phyloP scores from a whole-genome alignment of 2,329 filamentous ascomycete species.

The Aspergillus eucalypticola region DNA sequence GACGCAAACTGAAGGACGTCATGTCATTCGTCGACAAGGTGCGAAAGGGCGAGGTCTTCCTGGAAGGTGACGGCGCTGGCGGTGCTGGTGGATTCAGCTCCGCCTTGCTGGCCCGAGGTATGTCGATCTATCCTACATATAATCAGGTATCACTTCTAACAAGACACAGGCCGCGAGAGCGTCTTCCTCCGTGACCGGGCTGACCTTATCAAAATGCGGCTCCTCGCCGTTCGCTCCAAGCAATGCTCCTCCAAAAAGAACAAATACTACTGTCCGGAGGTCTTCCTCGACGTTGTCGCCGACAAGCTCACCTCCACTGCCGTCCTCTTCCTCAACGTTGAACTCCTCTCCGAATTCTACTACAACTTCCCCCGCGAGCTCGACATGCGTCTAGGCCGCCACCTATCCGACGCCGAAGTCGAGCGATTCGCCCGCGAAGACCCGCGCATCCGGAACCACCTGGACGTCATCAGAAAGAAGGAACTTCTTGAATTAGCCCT shows the following conservation, averaged over 20 bases:
- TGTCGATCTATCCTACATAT: constrained; percentile 24
- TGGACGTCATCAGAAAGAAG: constrained; percentile 90
- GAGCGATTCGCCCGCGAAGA: constrained; percentile 93
- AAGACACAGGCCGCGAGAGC: constrained; percentile 73
- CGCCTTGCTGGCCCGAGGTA: constrained; percentile 79
- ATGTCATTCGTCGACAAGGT: constrained; percentile 89
- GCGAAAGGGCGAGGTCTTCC: constrained; percentile 76
- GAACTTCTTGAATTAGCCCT: constrained; percentile 90
- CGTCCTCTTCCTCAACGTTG: constrained; percentile 95
- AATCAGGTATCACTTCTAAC: not conserved
- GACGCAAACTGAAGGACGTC: constrained; percentile 83
- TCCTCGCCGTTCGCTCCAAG: constrained; percentile 83
- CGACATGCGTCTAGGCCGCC: constrained; percentile 79
- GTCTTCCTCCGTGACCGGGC: constrained; percentile 91
- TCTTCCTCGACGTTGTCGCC: constrained; percentile 96
- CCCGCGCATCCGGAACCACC: constrained; percentile 80
- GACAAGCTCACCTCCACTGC: constrained; percentile 93
- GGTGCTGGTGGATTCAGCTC: constrained; percentile 94
- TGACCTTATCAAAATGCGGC: constrained; percentile 85
- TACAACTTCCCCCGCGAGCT: constrained; percentile 95
- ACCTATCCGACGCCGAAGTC: constrained; percentile 75
- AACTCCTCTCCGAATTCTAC: constrained; percentile 94
- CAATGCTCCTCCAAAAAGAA: constrained; percentile 82
- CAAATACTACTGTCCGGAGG: constrained; percentile 95
- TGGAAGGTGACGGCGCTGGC: constrained; percentile 79